A percentile compares a stretch with the other conserved stretches of the same genome.
Evolutionary conservation across 768 basidiomycete species (phyloP).

Genomic region (Sporobolomyces pararoseus): DNA sequence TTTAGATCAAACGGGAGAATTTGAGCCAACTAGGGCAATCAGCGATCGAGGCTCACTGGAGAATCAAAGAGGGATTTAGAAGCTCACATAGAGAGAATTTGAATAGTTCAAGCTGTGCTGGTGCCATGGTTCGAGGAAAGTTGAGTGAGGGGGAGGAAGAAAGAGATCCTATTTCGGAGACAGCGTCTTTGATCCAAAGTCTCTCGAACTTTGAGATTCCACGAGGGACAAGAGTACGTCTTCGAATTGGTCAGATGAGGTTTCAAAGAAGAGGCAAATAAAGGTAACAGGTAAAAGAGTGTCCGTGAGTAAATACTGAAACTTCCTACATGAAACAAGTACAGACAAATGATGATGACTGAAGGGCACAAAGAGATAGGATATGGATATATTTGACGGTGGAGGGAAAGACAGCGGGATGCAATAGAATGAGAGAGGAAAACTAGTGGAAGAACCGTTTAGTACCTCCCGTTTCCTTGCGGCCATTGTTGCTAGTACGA

Average conservation of each 20-base stretch:
- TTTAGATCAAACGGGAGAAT: neutral
- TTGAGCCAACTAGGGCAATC: neutral
- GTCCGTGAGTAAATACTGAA: no score
- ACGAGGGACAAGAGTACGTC: no score
- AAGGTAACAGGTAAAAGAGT: no score
- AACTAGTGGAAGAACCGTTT: no score
- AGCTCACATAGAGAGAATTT: conserved; percentile 60
- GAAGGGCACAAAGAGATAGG: neutral
- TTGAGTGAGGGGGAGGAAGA: neutral
- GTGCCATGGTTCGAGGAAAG: conserved; percentile 57
- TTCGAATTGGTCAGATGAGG: no score
- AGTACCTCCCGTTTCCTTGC: neutral
- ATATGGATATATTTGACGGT: no score
- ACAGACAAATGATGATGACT: no score
- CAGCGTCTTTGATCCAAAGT: neutral
- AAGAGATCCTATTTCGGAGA: neutral
- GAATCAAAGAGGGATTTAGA: neutral
- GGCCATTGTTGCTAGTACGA: conserved; percentile 3
- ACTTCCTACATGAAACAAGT: no score
- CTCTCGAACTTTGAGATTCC: no score
- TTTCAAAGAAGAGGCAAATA: no score
- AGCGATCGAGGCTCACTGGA: neutral
- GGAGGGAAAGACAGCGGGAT: no score
- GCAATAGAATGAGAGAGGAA: no score
- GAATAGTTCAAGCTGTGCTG: conserved; percentile 81